A percentile compares a stretch with the other conserved stretches of the same genome.
Conservation (phyloP, 352 stramenopile species). For the Globisporangium nodosum region DNA sequence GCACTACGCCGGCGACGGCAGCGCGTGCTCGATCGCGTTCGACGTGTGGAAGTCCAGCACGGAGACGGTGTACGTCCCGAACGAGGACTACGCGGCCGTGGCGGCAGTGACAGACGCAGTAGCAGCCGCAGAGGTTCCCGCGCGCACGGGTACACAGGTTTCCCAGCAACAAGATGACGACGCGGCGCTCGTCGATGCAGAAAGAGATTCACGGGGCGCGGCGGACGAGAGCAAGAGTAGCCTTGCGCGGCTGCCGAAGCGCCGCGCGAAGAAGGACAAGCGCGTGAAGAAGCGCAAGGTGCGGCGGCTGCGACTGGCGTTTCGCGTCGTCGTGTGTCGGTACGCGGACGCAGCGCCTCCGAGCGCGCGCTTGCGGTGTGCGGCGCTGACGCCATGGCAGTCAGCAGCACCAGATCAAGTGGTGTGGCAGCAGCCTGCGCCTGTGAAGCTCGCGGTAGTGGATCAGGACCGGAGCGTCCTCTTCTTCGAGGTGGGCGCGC, state of each 20-base stretch:
- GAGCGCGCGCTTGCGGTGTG: conserved; percentile 10
- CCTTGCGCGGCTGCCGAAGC: neutral
- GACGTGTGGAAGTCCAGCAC: conserved; percentile 53
- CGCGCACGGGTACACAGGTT: too few relatives aligned
- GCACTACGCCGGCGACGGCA: conserved; percentile 13
- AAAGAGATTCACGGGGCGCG: too few relatives aligned
- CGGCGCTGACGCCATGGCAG: conserved; percentile 3
- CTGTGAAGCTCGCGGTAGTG: conserved; percentile 61
- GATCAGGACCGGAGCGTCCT: conserved; percentile 51
- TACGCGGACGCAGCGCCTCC: conserved; percentile 35
- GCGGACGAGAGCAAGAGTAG: too few relatives aligned
- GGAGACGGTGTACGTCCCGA: conserved; percentile 17
- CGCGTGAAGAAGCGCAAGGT: conserved; percentile 27
- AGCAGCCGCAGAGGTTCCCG: neutral
- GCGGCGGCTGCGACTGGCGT: conserved; percentile 44
- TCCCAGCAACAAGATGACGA: too few relatives aligned
- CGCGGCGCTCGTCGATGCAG: too few relatives aligned
- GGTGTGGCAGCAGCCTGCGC: neutral
- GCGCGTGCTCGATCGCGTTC: conserved; percentile 28
- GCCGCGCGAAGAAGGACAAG: conserved; percentile 8
- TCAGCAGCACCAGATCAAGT: neutral
- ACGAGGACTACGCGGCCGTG: conserved; percentile 2
- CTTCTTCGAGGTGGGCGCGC: conserved; percentile 44
- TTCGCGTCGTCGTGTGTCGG: conserved; percentile 46
- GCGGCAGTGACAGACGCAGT: neutral